These are phyloP conservation scores for Phytophthora citricola DNA, from an alignment of 352 stramenopile genomes.

Conservation along the genomic window DNA sequence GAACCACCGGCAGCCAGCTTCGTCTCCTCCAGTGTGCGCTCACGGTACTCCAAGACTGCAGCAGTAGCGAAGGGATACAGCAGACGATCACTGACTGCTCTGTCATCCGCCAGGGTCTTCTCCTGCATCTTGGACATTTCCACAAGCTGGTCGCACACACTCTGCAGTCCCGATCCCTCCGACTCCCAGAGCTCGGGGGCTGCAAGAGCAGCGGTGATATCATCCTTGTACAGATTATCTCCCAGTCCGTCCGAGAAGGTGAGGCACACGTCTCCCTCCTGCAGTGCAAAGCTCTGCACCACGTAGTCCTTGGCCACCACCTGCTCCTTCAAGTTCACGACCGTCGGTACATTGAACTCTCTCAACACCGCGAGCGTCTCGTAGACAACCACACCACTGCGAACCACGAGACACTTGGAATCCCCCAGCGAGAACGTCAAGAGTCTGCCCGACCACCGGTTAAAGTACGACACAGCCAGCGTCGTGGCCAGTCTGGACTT, in stretches of 20 bases:
- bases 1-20: constrained; percentile 13
- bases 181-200: constrained; percentile 32
- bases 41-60: constrained; percentile 66
- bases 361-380: constrained; percentile 72
- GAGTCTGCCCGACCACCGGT: constrained; percentile 66
- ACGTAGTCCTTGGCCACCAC: constrained; percentile 65
- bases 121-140: constrained; percentile 48
- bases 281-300: constrained; percentile 70
- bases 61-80: constrained; percentile 76
- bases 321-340: constrained; percentile 68
- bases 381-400: constrained; percentile 58
- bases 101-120: constrained; percentile 7
- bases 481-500: constrained; percentile 74
- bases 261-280: constrained; percentile 62
- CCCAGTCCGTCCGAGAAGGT: constrained; percentile 82
- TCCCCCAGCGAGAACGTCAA: constrained; percentile 80
- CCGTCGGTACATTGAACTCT: constrained; percentile 84
- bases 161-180: constrained; percentile 41
- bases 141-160: constrained; percentile 63
- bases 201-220: constrained; percentile 46
- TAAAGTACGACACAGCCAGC: constrained; percentile 76
- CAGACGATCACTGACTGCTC: neutral
- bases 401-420: constrained; percentile 75
- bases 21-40: constrained; percentile 54
- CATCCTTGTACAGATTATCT: constrained; percentile 86